Conservation (phyloP, 495 filamentous ascomycete genomes). For the Beverwykella pulmonaria region DNA sequence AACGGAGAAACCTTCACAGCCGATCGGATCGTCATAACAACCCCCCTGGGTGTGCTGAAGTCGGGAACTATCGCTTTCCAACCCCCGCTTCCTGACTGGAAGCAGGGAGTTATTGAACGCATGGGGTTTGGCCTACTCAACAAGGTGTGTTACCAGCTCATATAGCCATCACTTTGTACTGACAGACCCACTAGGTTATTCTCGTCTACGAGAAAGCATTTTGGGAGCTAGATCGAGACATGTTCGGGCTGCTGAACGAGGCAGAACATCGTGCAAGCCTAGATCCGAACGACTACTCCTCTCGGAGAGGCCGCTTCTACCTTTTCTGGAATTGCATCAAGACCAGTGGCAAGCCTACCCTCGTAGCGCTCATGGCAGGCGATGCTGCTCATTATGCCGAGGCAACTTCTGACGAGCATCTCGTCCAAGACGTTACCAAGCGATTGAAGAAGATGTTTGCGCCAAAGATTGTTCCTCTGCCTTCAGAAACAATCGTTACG, state of each 20-base stretch:
- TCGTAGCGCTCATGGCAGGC: conserved; percentile 94
- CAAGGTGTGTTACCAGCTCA: conserved; percentile 56
- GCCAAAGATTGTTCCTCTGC: conserved; percentile 65
- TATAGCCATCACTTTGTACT: not conserved
- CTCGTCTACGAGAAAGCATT: conserved; percentile 87
- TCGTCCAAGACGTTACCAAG: conserved; percentile 76
- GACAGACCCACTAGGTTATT: conserved; percentile 57
- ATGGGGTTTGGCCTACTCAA: conserved; percentile 93
- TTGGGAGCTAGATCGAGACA: conserved; percentile 90
- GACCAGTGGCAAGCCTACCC: conserved; percentile 80
- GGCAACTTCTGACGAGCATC: conserved; percentile 66
- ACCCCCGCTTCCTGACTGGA: conserved; percentile 84
- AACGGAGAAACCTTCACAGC: conserved; percentile 77
- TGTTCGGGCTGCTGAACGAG: conserved; percentile 87
- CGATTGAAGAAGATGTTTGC: conserved; percentile 72
- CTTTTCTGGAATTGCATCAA: conserved; percentile 95
- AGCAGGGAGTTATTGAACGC: conserved; percentile 76
- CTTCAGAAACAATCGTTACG: conserved; percentile 88
- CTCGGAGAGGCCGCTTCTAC: conserved; percentile 81
- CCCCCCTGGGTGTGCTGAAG: conserved; percentile 89
- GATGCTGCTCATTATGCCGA: conserved; percentile 91
- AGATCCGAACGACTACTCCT: conserved; percentile 63
- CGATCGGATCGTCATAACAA: conserved; percentile 84
- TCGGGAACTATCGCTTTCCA: conserved; percentile 72
- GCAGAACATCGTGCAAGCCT: conserved; percentile 58